These are phyloP conservation scores for Lentinula raphanica DNA, from an alignment of 768 basidiomycete species.

Conservation along the genomic window DNA sequence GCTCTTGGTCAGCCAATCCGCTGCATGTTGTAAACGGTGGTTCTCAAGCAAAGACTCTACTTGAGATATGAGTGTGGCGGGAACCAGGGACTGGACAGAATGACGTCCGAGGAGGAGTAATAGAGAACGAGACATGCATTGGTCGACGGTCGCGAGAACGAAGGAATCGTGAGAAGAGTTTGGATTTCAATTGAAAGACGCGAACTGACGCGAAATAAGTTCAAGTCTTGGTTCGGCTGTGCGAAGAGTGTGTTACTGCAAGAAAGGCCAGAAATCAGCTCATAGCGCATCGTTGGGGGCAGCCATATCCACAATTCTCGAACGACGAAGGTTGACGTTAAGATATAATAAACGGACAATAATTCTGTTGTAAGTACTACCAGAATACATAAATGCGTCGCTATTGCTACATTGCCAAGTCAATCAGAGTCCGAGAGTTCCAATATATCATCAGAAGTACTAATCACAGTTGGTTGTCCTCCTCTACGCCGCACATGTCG, in stretches of 20 bases:
- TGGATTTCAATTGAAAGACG: too few species aligned
- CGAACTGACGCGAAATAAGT: too few species aligned
- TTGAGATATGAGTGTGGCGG: conserved; percentile 68
- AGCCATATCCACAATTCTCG: too few species aligned
- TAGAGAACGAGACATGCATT: conserved; percentile 43
- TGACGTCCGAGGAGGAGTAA: conserved; percentile 59
- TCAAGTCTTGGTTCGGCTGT: too few species aligned
- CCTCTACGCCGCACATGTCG: conserved; percentile 42
- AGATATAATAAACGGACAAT: too few species aligned
- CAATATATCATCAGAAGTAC: conserved; percentile 42
- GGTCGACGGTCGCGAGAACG: background rate
- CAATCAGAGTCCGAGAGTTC: conserved; percentile 31
- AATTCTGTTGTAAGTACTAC: too few species aligned
- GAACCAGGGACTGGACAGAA: conserved; percentile 61
- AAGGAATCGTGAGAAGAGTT: background rate
- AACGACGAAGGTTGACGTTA: too few species aligned
- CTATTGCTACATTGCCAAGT: too few species aligned
- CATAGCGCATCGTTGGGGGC: too few species aligned
- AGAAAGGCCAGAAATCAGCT: too few species aligned
- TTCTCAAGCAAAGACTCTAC: conserved; percentile 62
- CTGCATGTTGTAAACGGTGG: conserved; percentile 61
- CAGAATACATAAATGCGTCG: too few species aligned
- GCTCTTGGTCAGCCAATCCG: conserved; percentile 56
- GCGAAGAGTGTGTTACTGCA: too few species aligned
- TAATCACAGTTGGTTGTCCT: conserved; percentile 16